These are phyloP conservation scores for Peribolospora kevripleyi DNA, from an alignment of 768 basidiomycete genomes.

Conservation along the genomic window DNA sequence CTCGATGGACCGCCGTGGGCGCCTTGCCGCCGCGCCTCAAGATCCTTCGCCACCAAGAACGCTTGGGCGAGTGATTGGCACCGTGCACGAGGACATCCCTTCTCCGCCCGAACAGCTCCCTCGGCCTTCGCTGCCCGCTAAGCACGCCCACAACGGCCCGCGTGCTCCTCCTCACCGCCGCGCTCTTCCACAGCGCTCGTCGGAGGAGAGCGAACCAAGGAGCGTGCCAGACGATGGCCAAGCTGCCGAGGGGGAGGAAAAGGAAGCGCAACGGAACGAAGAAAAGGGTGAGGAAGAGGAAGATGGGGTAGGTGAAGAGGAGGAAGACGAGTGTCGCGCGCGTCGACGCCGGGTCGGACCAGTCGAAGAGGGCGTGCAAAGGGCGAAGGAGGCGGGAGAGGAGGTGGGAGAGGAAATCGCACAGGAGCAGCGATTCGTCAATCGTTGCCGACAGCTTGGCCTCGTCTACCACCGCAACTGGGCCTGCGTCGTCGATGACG, in stretches of 20 bases:
- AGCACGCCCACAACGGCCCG: constrained; percentile 3
- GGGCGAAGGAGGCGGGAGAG: constrained; percentile 4
- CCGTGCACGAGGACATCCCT: neutral
- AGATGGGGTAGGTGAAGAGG: constrained; percentile 15
- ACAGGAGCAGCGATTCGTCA: constrained; percentile 6
- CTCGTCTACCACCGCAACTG: neutral
- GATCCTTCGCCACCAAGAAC: neutral
- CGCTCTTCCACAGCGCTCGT: constrained; percentile 5
- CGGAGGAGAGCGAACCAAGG: constrained; percentile 8
- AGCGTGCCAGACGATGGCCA: constrained; percentile 13
- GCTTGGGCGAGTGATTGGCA: neutral
- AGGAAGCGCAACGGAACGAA: constrained; percentile 10
- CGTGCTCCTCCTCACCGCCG: constrained; percentile 4
- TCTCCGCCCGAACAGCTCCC: neutral
- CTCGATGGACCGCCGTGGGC: neutral
- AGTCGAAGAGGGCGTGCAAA: constrained; percentile 1
- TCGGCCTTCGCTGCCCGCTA: neutral
- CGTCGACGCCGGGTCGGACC: constrained; percentile 5
- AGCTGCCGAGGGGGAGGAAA: constrained; percentile 8
- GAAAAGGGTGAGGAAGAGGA: constrained; percentile 8
- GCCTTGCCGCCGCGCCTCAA: neutral
- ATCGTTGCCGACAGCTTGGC: constrained; percentile 7
- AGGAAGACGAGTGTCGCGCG: constrained; percentile 12
- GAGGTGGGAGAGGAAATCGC: constrained; percentile 5
- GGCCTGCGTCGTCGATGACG: neutral